These are phyloP conservation scores for Brettanomyces bruxellensis DNA, from an alignment of 805 yeast species.

Conservation along the genomic window DNA sequence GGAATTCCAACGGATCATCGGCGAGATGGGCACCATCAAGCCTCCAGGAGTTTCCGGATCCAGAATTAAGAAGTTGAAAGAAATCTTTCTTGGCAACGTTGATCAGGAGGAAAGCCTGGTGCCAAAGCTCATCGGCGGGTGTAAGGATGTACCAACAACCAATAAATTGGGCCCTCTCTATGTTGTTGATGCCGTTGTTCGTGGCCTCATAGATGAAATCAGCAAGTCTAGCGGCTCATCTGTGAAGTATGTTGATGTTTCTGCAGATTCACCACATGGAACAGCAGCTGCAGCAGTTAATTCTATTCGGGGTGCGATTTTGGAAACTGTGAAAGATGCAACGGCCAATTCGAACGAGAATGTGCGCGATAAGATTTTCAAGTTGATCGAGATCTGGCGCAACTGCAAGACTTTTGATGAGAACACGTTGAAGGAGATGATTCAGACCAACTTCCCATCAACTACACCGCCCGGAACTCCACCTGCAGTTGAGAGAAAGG, in stretches of 20 bases:
- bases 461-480: slow-evolving; percentile 70
- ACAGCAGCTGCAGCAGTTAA: slow-evolving; percentile 66
- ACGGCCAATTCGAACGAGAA: slow-evolving; percentile 43
- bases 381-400: slow-evolving; percentile 89
- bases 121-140: slow-evolving; percentile 50
- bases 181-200: slow-evolving; percentile 84
- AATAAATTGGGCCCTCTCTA: slow-evolving; percentile 89
- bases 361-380: slow-evolving; percentile 66
- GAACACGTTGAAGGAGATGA: slow-evolving; percentile 43
- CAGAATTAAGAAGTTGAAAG: slow-evolving; percentile 80
- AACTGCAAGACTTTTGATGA: slow-evolving; percentile 69
- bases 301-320: slow-evolving; percentile 56
- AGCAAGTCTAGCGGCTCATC: slow-evolving; percentile 35
- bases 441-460: slow-evolving; percentile 50
- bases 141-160: slow-evolving; percentile 63
- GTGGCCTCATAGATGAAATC: slow-evolving; percentile 67
- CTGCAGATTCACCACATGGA: slow-evolving; percentile 35
- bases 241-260: background rate
- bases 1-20: slow-evolving; percentile 38
- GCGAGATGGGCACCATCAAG: slow-evolving; percentile 48
- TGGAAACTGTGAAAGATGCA: slow-evolving; percentile 54
- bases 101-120: slow-evolving; percentile 39
- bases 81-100: slow-evolving; percentile 65
- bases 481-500: slow-evolving; percentile 24
- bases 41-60: slow-evolving; percentile 95